Evolutionary conservation across 306 rosid genomes (phyloP), one percentile per base, ranked within the genome.

Genomic region (Gastrolobium bilobum): DNA sequence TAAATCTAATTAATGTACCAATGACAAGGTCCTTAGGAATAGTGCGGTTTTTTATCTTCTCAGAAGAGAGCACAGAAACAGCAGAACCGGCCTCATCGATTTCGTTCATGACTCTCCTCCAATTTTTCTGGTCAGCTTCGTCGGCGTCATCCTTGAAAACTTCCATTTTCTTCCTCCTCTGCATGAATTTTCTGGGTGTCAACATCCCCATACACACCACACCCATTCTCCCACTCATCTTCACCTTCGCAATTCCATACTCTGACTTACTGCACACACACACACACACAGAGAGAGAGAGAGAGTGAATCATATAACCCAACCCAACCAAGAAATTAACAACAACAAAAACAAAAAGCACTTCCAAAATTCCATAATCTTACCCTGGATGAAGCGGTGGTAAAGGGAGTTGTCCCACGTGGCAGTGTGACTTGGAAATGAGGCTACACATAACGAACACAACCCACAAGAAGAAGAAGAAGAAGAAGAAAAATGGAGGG

Each of bases 1-100:
- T 95, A 82, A 86, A 93, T 60, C 99, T 88, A 71, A 92, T 81
- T 89, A 95, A 85, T 39, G 98, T 95, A 68, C 99, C 99, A 42
- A 95, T 77, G 0, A 95, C 85, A 69, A 86, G 61, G 82, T 89
- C 87, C 82, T 87, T 92, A 8, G 97, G 91, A 70, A 92, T 52
- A 61, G 83, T 79, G 75, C 71, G 82, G 72, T 79, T 88, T 31
- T 54, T 84, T 13, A 71, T 63, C 84, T 78, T 87, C 71, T 88
- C 90, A 1, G 86, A 81, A 76, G 74, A 77, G 40, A 95, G 91
- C 73, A 91, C 98, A 0, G 89, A 77, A 72, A 91, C 93, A 10
- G 99, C 97, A 39, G 97, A 91, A 73, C 96, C 99, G 0, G 82
- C 35, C 76, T 92, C 91, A 4, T 88, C 93, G 26, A 95, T 95